Conservation (phyloP, 1,284 basidiomycete genomes). For the Malassezia equina region DNA sequence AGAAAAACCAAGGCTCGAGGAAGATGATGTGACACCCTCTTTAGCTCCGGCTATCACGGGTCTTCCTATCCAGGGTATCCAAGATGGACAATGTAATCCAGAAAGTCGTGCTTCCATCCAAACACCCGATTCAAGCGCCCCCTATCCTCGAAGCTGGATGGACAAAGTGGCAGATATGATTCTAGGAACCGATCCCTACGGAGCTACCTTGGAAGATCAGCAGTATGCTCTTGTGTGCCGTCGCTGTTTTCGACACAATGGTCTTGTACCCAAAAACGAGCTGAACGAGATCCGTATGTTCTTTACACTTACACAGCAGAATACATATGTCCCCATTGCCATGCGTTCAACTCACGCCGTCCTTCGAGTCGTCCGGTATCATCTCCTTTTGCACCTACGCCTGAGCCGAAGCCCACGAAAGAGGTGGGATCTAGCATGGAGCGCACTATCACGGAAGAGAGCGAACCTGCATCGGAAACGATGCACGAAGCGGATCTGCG, state of each 20-base stretch:
- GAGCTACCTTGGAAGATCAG: conserved; percentile 46
- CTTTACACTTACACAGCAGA: conserved; percentile 51
- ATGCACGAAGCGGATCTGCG: neutral
- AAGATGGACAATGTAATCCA: neutral
- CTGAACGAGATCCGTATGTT: conserved; percentile 81
- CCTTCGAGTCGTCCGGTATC: conserved; percentile 40
- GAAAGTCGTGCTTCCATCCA: neutral
- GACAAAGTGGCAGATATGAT: conserved; percentile 50
- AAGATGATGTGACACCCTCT: neutral
- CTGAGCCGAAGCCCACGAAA: neutral
- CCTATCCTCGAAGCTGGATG: conserved; percentile 31
- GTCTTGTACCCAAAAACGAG: conserved; percentile 74
- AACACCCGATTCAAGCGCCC: neutral
- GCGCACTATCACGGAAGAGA: neutral
- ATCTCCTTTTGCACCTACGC: conserved; percentile 27
- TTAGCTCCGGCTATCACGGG: conserved; percentile 14
- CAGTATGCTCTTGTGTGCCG: conserved; percentile 84
- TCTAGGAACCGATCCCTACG: conserved; percentile 48
- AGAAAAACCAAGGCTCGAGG: neutral
- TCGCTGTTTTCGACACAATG: conserved; percentile 86
- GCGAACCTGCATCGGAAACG: neutral
- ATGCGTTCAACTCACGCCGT: conserved; percentile 57
- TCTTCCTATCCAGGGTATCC: conserved; percentile 8
- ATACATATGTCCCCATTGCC: conserved; percentile 66
- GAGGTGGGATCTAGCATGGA: neutral